phyloP scores from a whole-genome alignment of 2,329 filamentous ascomycete species.

The Sporothrix protearum region DNA sequence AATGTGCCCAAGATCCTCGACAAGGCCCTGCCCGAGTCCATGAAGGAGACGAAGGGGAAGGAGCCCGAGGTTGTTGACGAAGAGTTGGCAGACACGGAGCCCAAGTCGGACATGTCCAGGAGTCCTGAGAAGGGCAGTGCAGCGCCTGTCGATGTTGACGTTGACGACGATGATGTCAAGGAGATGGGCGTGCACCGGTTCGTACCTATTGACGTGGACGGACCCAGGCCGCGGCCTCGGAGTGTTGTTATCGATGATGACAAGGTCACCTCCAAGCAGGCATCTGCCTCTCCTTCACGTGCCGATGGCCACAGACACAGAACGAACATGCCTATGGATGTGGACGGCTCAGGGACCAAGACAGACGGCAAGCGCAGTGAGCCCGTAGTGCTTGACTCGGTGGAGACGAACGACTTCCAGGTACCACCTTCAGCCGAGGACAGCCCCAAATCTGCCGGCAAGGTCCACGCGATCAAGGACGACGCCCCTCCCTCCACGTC shows the following conservation, averaged over 20 bases:
- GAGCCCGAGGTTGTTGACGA: neutral
- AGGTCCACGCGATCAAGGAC: constrained; percentile 9
- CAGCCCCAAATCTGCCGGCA: neutral
- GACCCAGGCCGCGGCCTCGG: neutral
- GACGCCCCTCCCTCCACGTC: neutral
- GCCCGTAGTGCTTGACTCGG: constrained; percentile 9
- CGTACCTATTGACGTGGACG: constrained; percentile 13
- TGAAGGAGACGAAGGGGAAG: neutral
- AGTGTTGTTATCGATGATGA: neutral
- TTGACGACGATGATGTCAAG: neutral
- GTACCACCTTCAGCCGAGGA: neutral
- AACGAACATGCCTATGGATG: constrained; percentile 6
- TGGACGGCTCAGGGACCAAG: constrained; percentile 6
- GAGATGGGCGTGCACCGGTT: neutral
- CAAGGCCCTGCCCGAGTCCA: constrained; percentile 10
- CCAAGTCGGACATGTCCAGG: neutral
- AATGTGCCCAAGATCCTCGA: constrained; percentile 66
- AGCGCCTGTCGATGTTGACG: neutral
- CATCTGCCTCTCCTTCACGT: neutral
- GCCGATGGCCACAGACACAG: neutral
- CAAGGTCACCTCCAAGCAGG: neutral
- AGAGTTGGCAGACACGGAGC: neutral
- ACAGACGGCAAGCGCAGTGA: neutral
- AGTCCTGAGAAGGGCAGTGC: neutral
- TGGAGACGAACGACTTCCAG: constrained; percentile 1